phyloP scores from a whole-genome alignment of 2,329 filamentous ascomycete genomes.

The Rhinocladiella mackenziei region DNA sequence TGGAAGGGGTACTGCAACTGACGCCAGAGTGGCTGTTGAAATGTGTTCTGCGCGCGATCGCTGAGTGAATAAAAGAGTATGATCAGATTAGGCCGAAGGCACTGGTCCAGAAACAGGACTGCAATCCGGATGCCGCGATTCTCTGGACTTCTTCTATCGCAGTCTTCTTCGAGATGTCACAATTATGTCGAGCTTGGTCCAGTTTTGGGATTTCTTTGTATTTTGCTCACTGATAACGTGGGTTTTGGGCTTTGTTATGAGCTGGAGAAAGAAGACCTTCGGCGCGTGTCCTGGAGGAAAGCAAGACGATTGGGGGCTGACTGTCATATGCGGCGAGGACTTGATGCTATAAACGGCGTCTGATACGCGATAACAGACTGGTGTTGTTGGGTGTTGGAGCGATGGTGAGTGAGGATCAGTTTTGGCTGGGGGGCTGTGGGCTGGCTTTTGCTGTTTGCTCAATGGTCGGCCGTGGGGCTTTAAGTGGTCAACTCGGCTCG shows the following conservation, averaged over 20 bases:
- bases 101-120: no score
- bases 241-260: no score
- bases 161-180: no score
- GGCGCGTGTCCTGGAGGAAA: no score
- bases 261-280: no score
- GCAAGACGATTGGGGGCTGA: not conserved
- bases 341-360: slow-evolving; percentile 2
- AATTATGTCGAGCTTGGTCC: no score
- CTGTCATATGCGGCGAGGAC: no score
- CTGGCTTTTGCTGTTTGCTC: slow-evolving; percentile 14
- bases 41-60: slow-evolving; percentile 29
- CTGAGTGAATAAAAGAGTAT: slow-evolving; percentile 4
- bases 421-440: slow-evolving; percentile 8
- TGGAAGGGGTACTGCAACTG: slow-evolving; percentile 57
- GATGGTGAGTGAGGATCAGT: slow-evolving; percentile 15
- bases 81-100: no score
- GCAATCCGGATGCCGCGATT: no score
- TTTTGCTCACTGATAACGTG: no score
- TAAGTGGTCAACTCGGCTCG: slow-evolving; percentile 3
- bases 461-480: slow-evolving; percentile 22
- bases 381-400: slow-evolving; percentile 9
- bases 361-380: slow-evolving; percentile 5
- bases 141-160: no score
- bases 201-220: no score
- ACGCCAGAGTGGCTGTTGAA: slow-evolving; percentile 55